These are phyloP conservation scores for Stemphylium beticola DNA, from an alignment of 2,329 filamentous ascomycete genomes.

Conservation along the genomic window DNA sequence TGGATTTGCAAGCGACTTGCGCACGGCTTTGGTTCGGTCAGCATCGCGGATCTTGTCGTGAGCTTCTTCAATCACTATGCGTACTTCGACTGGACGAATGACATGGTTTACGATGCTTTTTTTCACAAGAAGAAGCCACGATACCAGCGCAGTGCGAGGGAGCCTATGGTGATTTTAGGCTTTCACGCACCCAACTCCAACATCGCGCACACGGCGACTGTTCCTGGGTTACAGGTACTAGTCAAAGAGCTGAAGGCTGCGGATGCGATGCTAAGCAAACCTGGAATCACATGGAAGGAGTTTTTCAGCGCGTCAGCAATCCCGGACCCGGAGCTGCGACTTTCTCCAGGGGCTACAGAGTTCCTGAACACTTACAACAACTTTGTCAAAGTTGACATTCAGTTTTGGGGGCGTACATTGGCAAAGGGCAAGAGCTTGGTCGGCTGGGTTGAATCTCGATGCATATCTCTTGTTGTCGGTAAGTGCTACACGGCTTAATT, in stretches of 20 bases:
- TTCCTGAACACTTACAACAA: conserved; percentile 61
- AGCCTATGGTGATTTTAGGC: conserved; percentile 68
- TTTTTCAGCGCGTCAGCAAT: conserved; percentile 25
- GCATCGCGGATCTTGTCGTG: conserved; percentile 59
- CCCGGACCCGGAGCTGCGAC: neutral
- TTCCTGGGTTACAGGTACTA: conserved; percentile 60
- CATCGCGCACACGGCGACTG: conserved; percentile 61
- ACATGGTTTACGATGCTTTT: conserved; percentile 65
- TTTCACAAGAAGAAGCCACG: conserved; percentile 52
- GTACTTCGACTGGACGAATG: conserved; percentile 63
- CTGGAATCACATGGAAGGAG: conserved; percentile 35
- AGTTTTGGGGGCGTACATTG: conserved; percentile 68
- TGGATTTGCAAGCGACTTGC: conserved; percentile 61
- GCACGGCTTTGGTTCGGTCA: conserved; percentile 41
- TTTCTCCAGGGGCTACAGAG: conserved; percentile 31
- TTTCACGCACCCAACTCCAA: conserved; percentile 68
- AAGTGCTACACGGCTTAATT: conserved; percentile 30
- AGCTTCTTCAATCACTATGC: conserved; percentile 71
- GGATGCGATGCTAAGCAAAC: conserved; percentile 46
- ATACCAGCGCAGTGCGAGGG: conserved; percentile 63
- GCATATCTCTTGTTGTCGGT: conserved; percentile 65
- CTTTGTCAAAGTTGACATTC: conserved; percentile 67
- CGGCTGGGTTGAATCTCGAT: conserved; percentile 69
- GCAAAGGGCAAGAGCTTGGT: conserved; percentile 62
- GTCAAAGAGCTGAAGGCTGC: conserved; percentile 60